phyloP scores from a whole-genome alignment of 2,329 filamentous ascomycete genomes.

The Colletotrichum ledebouriae region DNA sequence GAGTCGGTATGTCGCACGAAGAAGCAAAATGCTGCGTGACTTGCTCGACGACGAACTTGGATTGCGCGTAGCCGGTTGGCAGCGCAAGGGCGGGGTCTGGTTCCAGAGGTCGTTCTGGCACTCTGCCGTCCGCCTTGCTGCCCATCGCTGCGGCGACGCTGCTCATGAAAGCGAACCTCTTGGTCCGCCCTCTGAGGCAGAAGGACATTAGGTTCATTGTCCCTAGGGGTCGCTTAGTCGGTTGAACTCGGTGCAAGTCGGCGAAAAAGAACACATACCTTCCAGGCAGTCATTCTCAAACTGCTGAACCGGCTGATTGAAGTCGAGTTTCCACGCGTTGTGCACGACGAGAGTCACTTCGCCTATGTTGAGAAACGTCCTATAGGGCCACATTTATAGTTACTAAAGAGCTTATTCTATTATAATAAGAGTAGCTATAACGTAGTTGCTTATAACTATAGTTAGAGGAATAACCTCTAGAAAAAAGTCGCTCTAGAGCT shows the following conservation, averaged over 20 bases:
- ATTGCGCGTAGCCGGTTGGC: constrained; percentile 30
- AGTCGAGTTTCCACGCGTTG: constrained; percentile 36
- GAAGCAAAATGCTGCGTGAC: constrained; percentile 19
- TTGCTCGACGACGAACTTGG: constrained; percentile 32
- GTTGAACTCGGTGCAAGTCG: background rate
- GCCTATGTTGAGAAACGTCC: no score
- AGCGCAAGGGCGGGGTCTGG: constrained; percentile 9
- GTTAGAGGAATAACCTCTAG: no score
- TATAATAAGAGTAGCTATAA: no score
- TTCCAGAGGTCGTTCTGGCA: constrained; percentile 9
- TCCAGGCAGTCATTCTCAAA: constrained; percentile 23
- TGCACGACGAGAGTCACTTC: constrained; percentile 31
- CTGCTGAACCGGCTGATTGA: constrained; percentile 33
- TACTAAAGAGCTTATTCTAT: no score
- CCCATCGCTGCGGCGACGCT: constrained; percentile 37
- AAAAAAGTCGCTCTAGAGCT: no score
- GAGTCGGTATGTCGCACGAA: background rate
- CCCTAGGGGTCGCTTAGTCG: background rate
- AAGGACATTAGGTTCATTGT: constrained; percentile 24
- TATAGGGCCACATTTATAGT: no score
- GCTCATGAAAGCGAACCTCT: constrained; percentile 32
- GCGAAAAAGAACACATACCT: background rate
- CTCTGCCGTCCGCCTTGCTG: background rate
- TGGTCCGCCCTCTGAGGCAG: background rate
- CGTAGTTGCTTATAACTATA: no score